Evolutionary conservation across 2,329 filamentous ascomycete genomes (phyloP).

Genomic region (Fusarium secorum): DNA sequence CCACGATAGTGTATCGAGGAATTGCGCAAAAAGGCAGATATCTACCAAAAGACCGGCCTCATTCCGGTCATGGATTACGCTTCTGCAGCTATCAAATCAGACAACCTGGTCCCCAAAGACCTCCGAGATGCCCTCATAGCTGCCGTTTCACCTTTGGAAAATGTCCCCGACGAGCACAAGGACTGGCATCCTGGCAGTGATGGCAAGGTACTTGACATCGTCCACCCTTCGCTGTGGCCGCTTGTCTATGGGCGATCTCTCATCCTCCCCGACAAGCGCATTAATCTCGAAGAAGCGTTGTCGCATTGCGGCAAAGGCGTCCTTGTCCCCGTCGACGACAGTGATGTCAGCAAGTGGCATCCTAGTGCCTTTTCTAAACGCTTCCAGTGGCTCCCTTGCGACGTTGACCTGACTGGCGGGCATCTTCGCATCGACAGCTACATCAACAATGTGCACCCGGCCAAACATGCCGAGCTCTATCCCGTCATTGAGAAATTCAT

Average conservation of each 20-base stretch:
- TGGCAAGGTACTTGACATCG: slow-evolving; percentile 30
- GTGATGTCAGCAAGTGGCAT: neutral
- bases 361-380: slow-evolving; percentile 8
- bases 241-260: slow-evolving; percentile 39
- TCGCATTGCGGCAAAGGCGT: slow-evolving; percentile 46
- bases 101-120: slow-evolving; percentile 39
- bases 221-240: slow-evolving; percentile 39
- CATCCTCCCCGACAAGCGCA: slow-evolving; percentile 45
- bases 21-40: slow-evolving; percentile 44
- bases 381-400: slow-evolving; percentile 60
- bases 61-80: slow-evolving; percentile 47
- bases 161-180: slow-evolving; percentile 56
- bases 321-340: slow-evolving; percentile 30
- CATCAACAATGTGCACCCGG: slow-evolving; percentile 62
- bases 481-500: slow-evolving; percentile 52
- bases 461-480: slow-evolving; percentile 50
- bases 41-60: slow-evolving; percentile 46
- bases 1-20: slow-evolving; percentile 45
- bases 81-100: slow-evolving; percentile 48
- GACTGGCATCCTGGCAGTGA: slow-evolving; percentile 37
- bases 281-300: slow-evolving; percentile 51
- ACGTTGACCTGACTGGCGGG: slow-evolving; percentile 53
- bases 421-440: slow-evolving; percentile 56
- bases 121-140: slow-evolving; percentile 50
- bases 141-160: slow-evolving; percentile 58